Conservation (phyloP, 176 grass and related monocot species). For the Triticum dicoccoides region DNA sequence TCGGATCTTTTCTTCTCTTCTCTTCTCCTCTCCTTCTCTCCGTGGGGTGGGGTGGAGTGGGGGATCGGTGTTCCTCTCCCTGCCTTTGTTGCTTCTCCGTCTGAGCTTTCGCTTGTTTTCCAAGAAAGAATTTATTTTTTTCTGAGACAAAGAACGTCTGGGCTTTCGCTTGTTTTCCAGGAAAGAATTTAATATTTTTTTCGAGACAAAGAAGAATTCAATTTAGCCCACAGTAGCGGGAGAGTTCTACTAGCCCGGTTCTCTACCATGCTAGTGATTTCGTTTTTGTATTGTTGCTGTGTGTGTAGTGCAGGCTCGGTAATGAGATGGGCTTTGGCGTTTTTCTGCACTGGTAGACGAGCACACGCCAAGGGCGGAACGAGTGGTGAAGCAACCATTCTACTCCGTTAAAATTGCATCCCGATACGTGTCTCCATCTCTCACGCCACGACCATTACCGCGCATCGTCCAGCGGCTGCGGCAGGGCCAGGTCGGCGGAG, state of each 20-base stretch:
- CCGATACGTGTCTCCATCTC: not conserved
- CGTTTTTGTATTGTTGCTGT: not conserved
- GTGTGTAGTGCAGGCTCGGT: too few relatives aligned
- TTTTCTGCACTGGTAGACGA: not conserved
- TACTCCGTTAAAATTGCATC: not conserved
- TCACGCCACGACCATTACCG: not conserved
- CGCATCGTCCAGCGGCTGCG: not conserved
- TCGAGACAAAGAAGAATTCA: too few relatives aligned
- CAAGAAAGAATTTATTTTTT: conserved; percentile 26
- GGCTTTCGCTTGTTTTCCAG: too few relatives aligned
- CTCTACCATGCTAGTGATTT: not conserved
- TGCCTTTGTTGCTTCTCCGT: not conserved
- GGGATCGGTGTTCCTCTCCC: not conserved
- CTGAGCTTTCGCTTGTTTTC: conserved; percentile 7
- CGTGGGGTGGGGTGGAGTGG: not conserved
- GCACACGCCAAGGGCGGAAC: not conserved
- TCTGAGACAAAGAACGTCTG: not conserved
- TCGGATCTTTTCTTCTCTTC: not conserved
- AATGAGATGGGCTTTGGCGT: not conserved
- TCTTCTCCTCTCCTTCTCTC: too few relatives aligned
- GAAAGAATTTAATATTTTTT: too few relatives aligned
- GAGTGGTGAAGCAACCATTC: not conserved
- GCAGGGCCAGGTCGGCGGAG: not conserved
- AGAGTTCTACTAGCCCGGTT: not conserved
- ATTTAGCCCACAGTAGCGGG: too few relatives aligned